Evolutionary conservation across 352 stramenopile genomes (phyloP).

Genomic region (Bremia lactucae): DNA sequence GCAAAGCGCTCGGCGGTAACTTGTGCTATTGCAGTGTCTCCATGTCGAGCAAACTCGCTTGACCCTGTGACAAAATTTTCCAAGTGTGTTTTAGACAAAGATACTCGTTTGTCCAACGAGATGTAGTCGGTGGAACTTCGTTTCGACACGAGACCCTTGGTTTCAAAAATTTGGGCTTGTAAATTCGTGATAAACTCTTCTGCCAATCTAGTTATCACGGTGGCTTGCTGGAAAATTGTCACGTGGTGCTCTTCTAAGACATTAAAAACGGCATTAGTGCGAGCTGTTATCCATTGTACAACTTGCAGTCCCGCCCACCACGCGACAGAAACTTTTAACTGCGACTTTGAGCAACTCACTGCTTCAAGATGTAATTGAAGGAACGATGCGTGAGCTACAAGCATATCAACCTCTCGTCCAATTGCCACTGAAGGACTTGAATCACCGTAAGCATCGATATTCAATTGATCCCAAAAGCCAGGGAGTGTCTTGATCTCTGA

Average conservation of each 20-base stretch:
- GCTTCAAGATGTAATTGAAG: slow-evolving; percentile 36
- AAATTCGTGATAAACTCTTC: slow-evolving; percentile 21
- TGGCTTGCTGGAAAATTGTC: slow-evolving; percentile 10
- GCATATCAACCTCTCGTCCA: slow-evolving; percentile 27
- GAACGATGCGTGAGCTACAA: slow-evolving; percentile 30
- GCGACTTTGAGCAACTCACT: neutral
- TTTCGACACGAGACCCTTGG: neutral
- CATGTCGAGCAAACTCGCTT: slow-evolving; percentile 24
- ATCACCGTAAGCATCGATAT: neutral
- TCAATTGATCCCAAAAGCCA: slow-evolving; percentile 2
- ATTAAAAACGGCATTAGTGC: slow-evolving; percentile 18
- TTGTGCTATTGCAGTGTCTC: slow-evolving; percentile 13
- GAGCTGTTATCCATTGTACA: slow-evolving; percentile 30
- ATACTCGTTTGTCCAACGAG: slow-evolving; percentile 9
- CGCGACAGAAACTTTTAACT: slow-evolving; percentile 7
- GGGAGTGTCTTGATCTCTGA: slow-evolving; percentile 17
- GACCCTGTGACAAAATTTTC: slow-evolving; percentile 31
- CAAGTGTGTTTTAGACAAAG: slow-evolving; percentile 19
- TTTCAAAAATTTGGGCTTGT: slow-evolving; percentile 12
- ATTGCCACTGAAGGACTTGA: slow-evolving; percentile 11
- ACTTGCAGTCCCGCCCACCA: slow-evolving; percentile 43
- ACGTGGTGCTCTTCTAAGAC: slow-evolving; percentile 21
- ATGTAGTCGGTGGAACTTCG: slow-evolving; percentile 1
- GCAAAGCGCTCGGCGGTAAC: slow-evolving; percentile 15
- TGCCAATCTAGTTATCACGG: slow-evolving; percentile 15